These are phyloP conservation scores for Elsinoe fawcettii DNA, from an alignment of 2,329 filamentous ascomycete genomes.

Conservation along the genomic window DNA sequence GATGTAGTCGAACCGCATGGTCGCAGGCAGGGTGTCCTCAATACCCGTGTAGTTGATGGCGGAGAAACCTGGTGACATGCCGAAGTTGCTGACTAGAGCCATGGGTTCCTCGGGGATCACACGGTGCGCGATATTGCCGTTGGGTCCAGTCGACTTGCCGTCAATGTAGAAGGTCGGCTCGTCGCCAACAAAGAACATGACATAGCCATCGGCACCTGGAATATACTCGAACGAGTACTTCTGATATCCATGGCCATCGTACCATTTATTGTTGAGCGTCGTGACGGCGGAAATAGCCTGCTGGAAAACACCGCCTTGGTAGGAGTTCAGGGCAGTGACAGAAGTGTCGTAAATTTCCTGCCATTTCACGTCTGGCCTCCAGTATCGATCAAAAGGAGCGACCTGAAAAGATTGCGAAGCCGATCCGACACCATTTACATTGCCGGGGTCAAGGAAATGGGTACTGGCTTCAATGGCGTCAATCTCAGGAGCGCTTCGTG, in stretches of 20 bases:
- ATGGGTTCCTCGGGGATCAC: conserved; percentile 47
- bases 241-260: conserved; percentile 47
- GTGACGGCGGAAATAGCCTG: conserved; percentile 50
- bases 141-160: conserved; percentile 45
- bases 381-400: conserved; percentile 38
- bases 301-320: conserved; percentile 48
- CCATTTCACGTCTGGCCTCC: conserved; percentile 33
- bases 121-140: conserved; percentile 45
- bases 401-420: conserved; percentile 44
- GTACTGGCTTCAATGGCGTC: conserved; percentile 43
- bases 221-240: conserved; percentile 50
- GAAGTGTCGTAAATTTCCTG: conserved; percentile 56
- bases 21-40: conserved; percentile 37
- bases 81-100: conserved; percentile 47
- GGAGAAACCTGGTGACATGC: conserved; percentile 42
- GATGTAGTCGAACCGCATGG: conserved; percentile 49
- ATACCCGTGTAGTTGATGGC: conserved; percentile 39
- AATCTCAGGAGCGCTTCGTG: conserved; percentile 43
- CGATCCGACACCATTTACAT: conserved; percentile 39
- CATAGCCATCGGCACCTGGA: conserved; percentile 41
- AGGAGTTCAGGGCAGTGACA: conserved; percentile 39
- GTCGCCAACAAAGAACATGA: conserved; percentile 48
- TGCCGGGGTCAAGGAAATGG: conserved; percentile 42
- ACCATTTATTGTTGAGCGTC: conserved; percentile 49
- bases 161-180: conserved; percentile 46